Base-by-base conservation (phyloP, 495 filamentous ascomycete species). In the Filosporella fistucella region DNA sequence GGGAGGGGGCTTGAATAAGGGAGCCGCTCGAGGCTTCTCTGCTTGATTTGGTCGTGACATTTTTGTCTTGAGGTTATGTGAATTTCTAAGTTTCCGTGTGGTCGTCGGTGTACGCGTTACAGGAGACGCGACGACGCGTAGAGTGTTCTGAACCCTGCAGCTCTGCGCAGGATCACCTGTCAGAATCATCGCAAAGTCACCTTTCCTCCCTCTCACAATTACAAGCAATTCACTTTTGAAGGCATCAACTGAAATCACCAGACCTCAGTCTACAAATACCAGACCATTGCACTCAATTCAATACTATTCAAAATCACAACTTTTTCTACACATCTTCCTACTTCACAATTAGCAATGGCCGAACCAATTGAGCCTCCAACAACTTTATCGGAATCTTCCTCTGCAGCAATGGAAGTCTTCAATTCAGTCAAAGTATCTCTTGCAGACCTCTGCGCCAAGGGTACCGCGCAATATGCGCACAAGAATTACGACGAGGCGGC, bases 401-500 rank as follows among this genome's bases (percentile, higher is more conserved):
- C 45, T 7, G 39, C 46, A 20, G 53, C 53, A 2, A 47, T 44
- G 24, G 58, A 60, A 20, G 33, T 36, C 33, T 55, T 43, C 47
- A 57, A 60, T 45, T 57, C 54, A 0, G 53, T 74, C 28, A 76
- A 74, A 56, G 73, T 80, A 25, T 70, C 72, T n/a, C 71, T 80
- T 26, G 76, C 76, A 56, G 76, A 80, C 54, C 62, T 78, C 29
- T 72, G 67, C 43, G 76, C 76, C 33, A 76, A 72, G 53, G 75
- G 66, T 11, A 68, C 71, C n/a, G 70, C 74, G 12, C 69, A 72
- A 14, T 96, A 93, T 64, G 81, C 83, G 11, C 80, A 85, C 52
- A 96, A 91, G 70, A 83, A 95, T 57, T 91, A 89, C 61, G 79
- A 81, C 49, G 76, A 81, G 33, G 88, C 93, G 21, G 78, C 89